These are phyloP conservation scores for Metschnikowia vanudenii DNA, from an alignment of 805 yeast species.

Conservation along the genomic window DNA sequence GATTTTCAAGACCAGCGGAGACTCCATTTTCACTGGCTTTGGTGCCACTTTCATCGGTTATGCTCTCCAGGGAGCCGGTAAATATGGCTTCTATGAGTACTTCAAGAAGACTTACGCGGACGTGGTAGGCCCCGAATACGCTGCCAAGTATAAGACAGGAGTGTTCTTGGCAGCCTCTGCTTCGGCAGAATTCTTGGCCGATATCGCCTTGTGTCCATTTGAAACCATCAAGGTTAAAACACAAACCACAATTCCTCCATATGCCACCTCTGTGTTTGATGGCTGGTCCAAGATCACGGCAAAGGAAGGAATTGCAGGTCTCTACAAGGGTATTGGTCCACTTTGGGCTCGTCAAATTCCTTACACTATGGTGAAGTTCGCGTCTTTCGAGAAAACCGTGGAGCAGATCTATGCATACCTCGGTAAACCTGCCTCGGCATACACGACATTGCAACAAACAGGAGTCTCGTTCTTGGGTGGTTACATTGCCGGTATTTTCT, in stretches of 20 bases:
- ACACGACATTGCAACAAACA: slow-evolving; percentile 75
- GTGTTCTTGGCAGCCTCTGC: slow-evolving; percentile 85
- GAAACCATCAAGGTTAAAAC: slow-evolving; percentile 94
- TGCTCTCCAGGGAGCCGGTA: slow-evolving; percentile 95
- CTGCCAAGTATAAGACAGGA: slow-evolving; percentile 65
- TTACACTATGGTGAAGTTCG: slow-evolving; percentile 97
- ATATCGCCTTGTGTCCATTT: slow-evolving; percentile 84
- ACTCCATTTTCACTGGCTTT: slow-evolving; percentile 79
- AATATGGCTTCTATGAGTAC: slow-evolving; percentile 91
- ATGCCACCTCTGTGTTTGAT: slow-evolving; percentile 57
- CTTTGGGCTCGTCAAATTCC: slow-evolving; percentile 97
- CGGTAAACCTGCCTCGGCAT: slow-evolving; percentile 71
- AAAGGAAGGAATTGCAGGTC: slow-evolving; percentile 66
- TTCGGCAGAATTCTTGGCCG: slow-evolving; percentile 92
- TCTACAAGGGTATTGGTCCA: slow-evolving; percentile 88
- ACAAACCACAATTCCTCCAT: slow-evolving; percentile 92
- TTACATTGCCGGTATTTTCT: slow-evolving; percentile 94
- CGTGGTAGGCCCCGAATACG: slow-evolving; percentile 59
- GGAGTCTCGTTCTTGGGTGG: slow-evolving; percentile 96
- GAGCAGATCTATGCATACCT: slow-evolving; percentile 70
- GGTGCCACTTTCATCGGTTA: slow-evolving; percentile 94
- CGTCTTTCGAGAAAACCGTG: slow-evolving; percentile 90
- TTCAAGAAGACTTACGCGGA: slow-evolving; percentile 80
- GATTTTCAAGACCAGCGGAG: slow-evolving; percentile 74
- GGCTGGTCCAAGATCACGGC: slow-evolving; percentile 68